Percentiles rank a stretch among this genome's conserved stretches.
Evolutionary conservation across 1,139 yeast species (phyloP).

Genomic region (Magnusiomyces suaveolens): DNA sequence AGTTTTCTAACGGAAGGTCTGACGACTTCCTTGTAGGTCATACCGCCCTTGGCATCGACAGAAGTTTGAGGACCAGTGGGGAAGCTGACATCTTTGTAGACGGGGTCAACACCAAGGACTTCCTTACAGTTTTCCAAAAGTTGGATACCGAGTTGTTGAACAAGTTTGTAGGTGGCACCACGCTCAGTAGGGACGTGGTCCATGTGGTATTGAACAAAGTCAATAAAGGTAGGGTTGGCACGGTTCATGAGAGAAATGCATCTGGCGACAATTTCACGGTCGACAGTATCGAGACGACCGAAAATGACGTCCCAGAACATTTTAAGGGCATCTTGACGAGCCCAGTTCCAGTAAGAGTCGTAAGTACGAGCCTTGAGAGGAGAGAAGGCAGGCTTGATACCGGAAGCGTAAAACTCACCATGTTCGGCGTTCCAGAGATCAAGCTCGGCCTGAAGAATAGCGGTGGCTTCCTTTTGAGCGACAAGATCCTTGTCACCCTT

Average conservation of each 20-base stretch:
- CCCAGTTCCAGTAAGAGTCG: conserved; percentile 99
- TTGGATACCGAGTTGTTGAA: conserved; percentile 82
- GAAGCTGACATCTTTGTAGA: conserved; percentile 84
- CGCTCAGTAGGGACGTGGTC: conserved; percentile 83
- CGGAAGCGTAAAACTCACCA: conserved; percentile 89
- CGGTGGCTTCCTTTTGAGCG: conserved; percentile 81
- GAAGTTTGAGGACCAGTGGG: conserved; percentile 94
- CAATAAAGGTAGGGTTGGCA: conserved; percentile 85
- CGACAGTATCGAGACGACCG: conserved; percentile 82
- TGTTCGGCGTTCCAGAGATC: conserved; percentile 92
- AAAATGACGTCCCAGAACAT: conserved; percentile 94
- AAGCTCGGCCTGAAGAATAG: conserved; percentile 73
- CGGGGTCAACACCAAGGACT: conserved; percentile 73
- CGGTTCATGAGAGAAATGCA: conserved; percentile 98
- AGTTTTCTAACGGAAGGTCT: conserved; percentile 88
- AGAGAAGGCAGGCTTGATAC: conserved; percentile 84
- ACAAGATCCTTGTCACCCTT: conserved; percentile 80
- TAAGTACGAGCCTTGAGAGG: conserved; percentile 89
- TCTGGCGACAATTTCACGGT: conserved; percentile 91
- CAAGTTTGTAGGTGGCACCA: conserved; percentile 83
- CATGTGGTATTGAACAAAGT: conserved; percentile 95
- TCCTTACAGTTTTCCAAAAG: conserved; percentile 92
- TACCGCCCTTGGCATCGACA: conserved; percentile 80
- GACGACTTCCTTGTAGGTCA: conserved; percentile 72
- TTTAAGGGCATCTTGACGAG: conserved; percentile 89